These are phyloP conservation scores for Aquilaria yunnanensis DNA, from an alignment of 345 rosid genomes.

Conservation along the genomic window DNA sequence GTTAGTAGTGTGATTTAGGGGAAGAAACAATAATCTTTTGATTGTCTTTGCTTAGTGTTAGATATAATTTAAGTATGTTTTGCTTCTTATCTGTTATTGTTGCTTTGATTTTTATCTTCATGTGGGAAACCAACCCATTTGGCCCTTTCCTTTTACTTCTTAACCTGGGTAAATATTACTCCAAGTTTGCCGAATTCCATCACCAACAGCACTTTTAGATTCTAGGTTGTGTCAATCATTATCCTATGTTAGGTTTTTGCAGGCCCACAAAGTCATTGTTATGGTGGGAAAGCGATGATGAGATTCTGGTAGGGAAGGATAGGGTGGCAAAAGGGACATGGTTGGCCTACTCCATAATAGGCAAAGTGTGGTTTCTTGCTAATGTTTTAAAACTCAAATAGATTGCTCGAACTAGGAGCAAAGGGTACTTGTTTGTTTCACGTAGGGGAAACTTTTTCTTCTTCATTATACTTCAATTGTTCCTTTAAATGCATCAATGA, in stretches of 20 bases:
- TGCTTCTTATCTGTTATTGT: no score
- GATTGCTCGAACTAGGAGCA: conserved; percentile 34
- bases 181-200: conserved; percentile 27
- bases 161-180: conserved; percentile 68
- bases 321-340: conserved; percentile 75
- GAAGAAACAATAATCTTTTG: no score
- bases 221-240: not conserved
- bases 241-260: conserved; percentile 2
- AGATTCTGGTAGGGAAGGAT: conserved; percentile 74
- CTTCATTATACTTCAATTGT: no score
- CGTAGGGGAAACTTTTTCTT: conserved; percentile 31
- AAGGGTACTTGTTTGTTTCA: conserved; percentile 68
- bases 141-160: conserved; percentile 54
- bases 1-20: no score
- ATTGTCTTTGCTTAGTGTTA: no score
- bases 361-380: conserved; percentile 65
- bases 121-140: conserved; percentile 71
- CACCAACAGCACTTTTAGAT: not conserved
- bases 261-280: conserved; percentile 59
- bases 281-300: conserved; percentile 61
- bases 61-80: no score
- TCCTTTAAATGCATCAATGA: not conserved
- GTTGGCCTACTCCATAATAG: conserved; percentile 55
- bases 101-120: conserved; percentile 18
- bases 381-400: conserved; percentile 45